phyloP scores from a whole-genome alignment of 805 yeast species.

The Debaryomyces tyrocola region DNA sequence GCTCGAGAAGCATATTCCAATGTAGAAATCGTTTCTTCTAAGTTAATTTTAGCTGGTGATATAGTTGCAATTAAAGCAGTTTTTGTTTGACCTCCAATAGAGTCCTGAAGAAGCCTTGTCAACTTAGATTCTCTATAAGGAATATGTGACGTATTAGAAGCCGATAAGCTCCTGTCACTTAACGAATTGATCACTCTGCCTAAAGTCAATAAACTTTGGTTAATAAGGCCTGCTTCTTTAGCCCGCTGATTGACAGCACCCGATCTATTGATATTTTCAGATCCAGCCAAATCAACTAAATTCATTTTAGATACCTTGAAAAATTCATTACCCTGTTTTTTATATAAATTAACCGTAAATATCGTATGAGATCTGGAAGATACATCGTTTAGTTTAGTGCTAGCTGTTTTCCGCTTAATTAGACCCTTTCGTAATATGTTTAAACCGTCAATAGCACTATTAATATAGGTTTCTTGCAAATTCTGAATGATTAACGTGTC shows the following conservation, averaged over 20 bases:
- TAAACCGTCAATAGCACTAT: conserved; percentile 57
- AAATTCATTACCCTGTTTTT: conserved; percentile 27
- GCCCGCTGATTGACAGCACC: conserved; percentile 88
- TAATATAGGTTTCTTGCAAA: conserved; percentile 59
- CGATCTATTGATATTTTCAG: conserved; percentile 83
- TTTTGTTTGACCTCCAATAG: conserved; percentile 84
- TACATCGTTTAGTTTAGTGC: conserved; percentile 70
- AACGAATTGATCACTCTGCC: conserved; percentile 81
- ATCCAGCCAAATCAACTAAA: conserved; percentile 92
- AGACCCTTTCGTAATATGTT: conserved; percentile 56
- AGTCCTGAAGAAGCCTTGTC: conserved; percentile 72
- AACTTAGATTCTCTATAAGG: conserved; percentile 86
- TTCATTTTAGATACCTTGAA: conserved; percentile 64
- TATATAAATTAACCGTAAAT: conserved; percentile 62
- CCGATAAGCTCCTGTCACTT: conserved; percentile 22
- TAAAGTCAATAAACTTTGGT: conserved; percentile 80
- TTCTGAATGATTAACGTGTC: conserved; percentile 56
- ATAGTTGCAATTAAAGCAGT: conserved; percentile 86
- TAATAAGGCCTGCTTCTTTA: conserved; percentile 90
- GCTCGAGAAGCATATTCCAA: conserved; percentile 88
- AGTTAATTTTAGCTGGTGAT: conserved; percentile 74
- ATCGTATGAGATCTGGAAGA: conserved; percentile 80
- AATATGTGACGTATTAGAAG: conserved; percentile 49
- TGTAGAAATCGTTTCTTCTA: conserved; percentile 84
- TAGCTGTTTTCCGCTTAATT: conserved; percentile 60